Conservation (phyloP, 495 filamentous ascomycete genomes). For the Stereocaulon alpinum region DNA sequence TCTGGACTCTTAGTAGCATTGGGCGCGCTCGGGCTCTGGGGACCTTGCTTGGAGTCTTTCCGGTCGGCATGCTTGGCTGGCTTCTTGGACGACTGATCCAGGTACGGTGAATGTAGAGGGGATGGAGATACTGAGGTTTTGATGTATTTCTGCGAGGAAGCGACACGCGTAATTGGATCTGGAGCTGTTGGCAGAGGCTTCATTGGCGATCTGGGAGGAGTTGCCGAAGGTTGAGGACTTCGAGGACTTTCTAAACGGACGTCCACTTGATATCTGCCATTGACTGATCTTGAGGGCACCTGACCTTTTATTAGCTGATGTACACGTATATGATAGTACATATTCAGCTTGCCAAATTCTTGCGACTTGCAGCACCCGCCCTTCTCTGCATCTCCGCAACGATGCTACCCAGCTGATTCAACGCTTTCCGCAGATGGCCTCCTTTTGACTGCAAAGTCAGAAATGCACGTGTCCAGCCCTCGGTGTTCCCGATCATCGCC, state of each 20-base stretch:
- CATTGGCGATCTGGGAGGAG: slow-evolving; percentile 21
- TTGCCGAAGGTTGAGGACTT: slow-evolving; percentile 9
- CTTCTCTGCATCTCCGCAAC: slow-evolving; percentile 69
- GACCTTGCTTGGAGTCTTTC: neutral
- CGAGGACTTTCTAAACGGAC: slow-evolving; percentile 14
- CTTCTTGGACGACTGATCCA: slow-evolving; percentile 8
- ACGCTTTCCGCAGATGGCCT: slow-evolving; percentile 45
- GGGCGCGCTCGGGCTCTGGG: slow-evolving; percentile 2
- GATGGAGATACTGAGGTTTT: slow-evolving; percentile 14
- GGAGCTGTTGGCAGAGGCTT: slow-evolving; percentile 22
- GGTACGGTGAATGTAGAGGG: slow-evolving; percentile 13
- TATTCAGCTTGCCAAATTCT: slow-evolving; percentile 35
- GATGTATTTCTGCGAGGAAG: slow-evolving; percentile 18
- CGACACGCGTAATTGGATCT: slow-evolving; percentile 12
- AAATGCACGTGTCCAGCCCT: slow-evolving; percentile 74
- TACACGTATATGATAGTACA: neutral
- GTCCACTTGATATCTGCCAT: slow-evolving; percentile 21
- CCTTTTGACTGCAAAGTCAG: slow-evolving; percentile 58
- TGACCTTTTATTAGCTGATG: slow-evolving; percentile 10
- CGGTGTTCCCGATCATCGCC: slow-evolving; percentile 73
- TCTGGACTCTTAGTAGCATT: slow-evolving; percentile 11
- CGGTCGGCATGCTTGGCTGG: slow-evolving; percentile 13
- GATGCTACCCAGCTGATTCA: slow-evolving; percentile 54
- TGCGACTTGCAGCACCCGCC: slow-evolving; percentile 62
- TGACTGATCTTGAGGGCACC: slow-evolving; percentile 18